Evolutionary conservation across 345 rosid species (phyloP), one percentile per base, ranked within the genome.

Genomic region (Lumnitzera racemosa): DNA sequence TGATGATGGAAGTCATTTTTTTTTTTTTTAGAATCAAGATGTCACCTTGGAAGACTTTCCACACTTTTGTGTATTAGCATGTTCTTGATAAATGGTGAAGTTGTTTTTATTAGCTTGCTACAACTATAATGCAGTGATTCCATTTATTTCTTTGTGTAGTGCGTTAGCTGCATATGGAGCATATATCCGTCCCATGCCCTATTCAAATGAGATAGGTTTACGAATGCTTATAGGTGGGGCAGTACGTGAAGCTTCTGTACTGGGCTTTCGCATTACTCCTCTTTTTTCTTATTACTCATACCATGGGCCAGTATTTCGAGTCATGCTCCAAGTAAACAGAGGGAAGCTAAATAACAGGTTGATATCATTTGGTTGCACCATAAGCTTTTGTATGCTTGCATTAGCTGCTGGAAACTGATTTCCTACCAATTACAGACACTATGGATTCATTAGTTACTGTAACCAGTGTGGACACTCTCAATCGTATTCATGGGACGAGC

Each of bases 191-290:
- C 98, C 98, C 14, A 73, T 87, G 92, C 98, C 98, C n/a, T 87
- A 74, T 74, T 78, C 88, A 24, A 92, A 87, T 76, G 98, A 92
- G 89, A 65, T 92, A 63, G 98, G 96, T 68, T 56, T 87, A 56
- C 75, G 94, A 65, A 81, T 87, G 85, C 85, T 89, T 67, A 85
- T 89, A 65, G 98, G 96, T 52, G 98, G 98, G 58, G 94, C 96
- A 1, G 83, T 87, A 11, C 74, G 96, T 61, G 98, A 92, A 52
- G 98, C 96, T 3, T 70, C 91, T 68, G 74, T 86, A 11, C 82
- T 87, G 63, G 95, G 98, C n/a, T 89, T 77, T 67, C 77, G 70
- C 59, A 82, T 89, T 25, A 72, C 78, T 7, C 96, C 98, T 0
- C 83, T 92, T 3, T 87, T 89, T 74, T 92, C 96, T 0, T 85